These are phyloP conservation scores for Cerrena zonata DNA, from an alignment of 1,284 basidiomycete species.

Conservation along the genomic window DNA sequence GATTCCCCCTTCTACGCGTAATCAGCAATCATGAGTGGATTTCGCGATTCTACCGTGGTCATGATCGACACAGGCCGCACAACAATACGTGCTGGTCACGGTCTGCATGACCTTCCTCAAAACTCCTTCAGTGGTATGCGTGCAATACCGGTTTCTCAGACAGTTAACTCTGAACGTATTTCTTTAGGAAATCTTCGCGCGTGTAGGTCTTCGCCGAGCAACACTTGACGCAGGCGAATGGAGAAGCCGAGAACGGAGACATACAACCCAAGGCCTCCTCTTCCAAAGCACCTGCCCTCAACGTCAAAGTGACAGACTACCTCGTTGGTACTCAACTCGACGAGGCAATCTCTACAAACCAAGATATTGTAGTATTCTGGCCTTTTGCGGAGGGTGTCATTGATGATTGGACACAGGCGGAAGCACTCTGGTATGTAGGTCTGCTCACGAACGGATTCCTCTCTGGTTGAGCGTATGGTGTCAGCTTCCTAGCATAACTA, in stretches of 20 bases:
- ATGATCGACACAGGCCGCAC: conserved; percentile 76
- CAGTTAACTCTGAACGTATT: conserved; percentile 7
- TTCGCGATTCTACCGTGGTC: conserved; percentile 78
- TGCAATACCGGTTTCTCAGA: conserved; percentile 7
- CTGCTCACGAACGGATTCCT: conserved; percentile 2
- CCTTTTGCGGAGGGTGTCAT: conserved; percentile 77
- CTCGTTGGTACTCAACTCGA: conserved; percentile 79
- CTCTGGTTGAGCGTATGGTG: background rate
- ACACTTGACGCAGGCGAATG: conserved; percentile 5
- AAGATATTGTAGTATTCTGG: conserved; percentile 74
- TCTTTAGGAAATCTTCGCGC: conserved; percentile 60
- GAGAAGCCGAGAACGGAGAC: conserved; percentile 11
- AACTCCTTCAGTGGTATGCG: conserved; percentile 65
- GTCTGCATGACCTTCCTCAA: conserved; percentile 77
- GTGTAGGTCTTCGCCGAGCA: conserved; percentile 63
- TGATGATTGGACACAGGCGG: conserved; percentile 83
- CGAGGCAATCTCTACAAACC: conserved; percentile 68
- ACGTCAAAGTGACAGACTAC: conserved; percentile 69
- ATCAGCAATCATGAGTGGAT: conserved; percentile 41
- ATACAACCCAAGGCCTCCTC: conserved; percentile 33
- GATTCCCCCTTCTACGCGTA: too few relatives aligned
- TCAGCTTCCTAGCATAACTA: background rate
- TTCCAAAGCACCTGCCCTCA: conserved; percentile 35
- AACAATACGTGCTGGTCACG: conserved; percentile 68
- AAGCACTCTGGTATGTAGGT: conserved; percentile 76